Evolutionary conservation across 2,329 filamentous ascomycete genomes (phyloP).

Genomic region (Huntiella bhutanensis): DNA sequence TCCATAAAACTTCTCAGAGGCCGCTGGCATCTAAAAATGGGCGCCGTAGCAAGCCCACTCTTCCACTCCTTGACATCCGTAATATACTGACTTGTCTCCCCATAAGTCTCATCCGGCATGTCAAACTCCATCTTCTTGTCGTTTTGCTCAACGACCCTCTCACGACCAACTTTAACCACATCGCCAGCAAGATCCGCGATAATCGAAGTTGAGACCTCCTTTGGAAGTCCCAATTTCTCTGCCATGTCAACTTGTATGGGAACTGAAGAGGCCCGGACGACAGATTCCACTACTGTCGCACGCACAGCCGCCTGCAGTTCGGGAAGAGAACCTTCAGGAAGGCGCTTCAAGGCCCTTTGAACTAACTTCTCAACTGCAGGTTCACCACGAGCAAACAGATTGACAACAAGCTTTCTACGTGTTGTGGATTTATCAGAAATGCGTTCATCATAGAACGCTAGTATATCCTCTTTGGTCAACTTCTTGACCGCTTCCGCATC

Average conservation of each 20-base stretch:
- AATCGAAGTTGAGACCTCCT: slow-evolving; percentile 18
- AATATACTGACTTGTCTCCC: slow-evolving; percentile 37
- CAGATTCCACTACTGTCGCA: slow-evolving; percentile 8
- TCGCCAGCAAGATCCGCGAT: slow-evolving; percentile 1
- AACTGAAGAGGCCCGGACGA: slow-evolving; percentile 4
- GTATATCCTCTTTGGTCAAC: slow-evolving; percentile 61
- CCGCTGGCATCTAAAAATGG: no score
- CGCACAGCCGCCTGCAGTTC: slow-evolving; percentile 13
- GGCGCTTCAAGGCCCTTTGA: slow-evolving; percentile 3
- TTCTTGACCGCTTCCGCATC: slow-evolving; percentile 58
- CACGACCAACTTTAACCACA: slow-evolving; percentile 18
- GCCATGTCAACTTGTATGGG: slow-evolving; percentile 1
- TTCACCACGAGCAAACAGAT: slow-evolving; percentile 56
- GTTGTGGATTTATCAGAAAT: slow-evolving; percentile 54
- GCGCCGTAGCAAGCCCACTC: slow-evolving; percentile 38
- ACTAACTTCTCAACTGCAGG: slow-evolving; percentile 15
- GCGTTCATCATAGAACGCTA: slow-evolving; percentile 58
- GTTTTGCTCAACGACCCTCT: slow-evolving; percentile 16
- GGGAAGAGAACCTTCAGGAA: not conserved
- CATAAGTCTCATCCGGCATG: slow-evolving; percentile 22
- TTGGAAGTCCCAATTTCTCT: not conserved
- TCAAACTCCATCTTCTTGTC: slow-evolving; percentile 12
- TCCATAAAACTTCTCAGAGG: no score
- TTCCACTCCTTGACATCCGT: slow-evolving; percentile 68
- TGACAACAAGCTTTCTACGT: slow-evolving; percentile 69